A percentile compares a stretch with the other conserved stretches of the same genome.
Evolutionary conservation across 208 protist species (phyloP).

Genomic region (Leishmania lainsoni): DNA sequence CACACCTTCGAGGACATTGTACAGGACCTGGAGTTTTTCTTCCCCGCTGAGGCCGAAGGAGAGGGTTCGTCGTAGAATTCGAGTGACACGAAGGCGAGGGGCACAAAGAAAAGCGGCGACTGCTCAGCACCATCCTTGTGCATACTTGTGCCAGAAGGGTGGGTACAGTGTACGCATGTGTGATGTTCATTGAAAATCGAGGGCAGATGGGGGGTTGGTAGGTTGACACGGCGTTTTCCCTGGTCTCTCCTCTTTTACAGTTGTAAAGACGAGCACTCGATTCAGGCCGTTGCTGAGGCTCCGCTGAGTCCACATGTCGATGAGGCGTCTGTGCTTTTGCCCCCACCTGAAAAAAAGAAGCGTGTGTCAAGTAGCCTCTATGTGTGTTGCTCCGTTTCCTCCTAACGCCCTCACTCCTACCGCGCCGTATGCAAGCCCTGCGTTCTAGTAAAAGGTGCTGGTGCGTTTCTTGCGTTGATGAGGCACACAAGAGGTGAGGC

Average conservation of each 20-base stretch:
- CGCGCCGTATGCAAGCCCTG: neutral
- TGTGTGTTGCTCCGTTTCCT: neutral
- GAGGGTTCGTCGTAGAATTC: conserved; percentile 1
- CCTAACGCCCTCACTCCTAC: too few species aligned
- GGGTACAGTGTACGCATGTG: neutral
- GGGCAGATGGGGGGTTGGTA: neutral
- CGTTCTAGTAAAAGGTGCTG: neutral
- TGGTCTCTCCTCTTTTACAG: neutral
- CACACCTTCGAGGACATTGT: conserved; percentile 83
- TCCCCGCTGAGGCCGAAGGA: conserved; percentile 16
- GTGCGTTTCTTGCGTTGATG: neutral
- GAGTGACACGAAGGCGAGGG: neutral
- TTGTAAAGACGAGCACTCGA: neutral
- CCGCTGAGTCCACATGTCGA: too few species aligned
- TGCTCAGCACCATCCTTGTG: neutral
- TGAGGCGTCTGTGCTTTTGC: neutral
- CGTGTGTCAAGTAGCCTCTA: too few species aligned
- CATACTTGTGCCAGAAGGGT: neutral
- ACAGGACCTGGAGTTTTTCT: conserved; percentile 66
- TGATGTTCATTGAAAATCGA: neutral
- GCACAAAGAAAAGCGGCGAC: neutral
- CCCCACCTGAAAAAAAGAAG: neutral
- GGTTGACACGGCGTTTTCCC: neutral
- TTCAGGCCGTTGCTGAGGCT: neutral
- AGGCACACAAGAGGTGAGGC: neutral